A percentile compares a stretch with the other conserved stretches of the same genome.
These are phyloP conservation scores for Solanum neorickii DNA, from an alignment of 257 asterid genomes.

Conservation along the genomic window DNA sequence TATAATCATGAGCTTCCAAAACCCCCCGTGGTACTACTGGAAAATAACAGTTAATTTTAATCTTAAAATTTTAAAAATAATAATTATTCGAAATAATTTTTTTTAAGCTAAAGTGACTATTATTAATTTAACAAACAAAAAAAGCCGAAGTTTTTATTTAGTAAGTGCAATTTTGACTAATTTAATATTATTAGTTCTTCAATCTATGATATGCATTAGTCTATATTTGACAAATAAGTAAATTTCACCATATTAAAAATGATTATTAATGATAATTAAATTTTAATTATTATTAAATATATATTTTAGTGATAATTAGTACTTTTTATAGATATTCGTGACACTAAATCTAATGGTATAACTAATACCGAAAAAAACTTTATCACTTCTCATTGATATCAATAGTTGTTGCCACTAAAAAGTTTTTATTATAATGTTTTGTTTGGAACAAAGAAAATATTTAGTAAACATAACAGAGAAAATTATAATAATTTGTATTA, in stretches of 20 bases:
- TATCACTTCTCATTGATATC: too few species aligned
- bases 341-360: too few species aligned
- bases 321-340: too few species aligned
- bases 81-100: background rate
- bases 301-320: too few species aligned
- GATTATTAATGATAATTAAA: too few species aligned
- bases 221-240: background rate
- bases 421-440: background rate
- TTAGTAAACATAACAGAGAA: background rate
- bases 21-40: background rate
- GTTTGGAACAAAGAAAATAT: background rate
- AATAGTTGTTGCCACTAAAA: too few species aligned
- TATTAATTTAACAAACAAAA: too few species aligned
- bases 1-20: background rate
- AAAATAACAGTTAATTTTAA: too few species aligned
- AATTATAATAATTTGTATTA: background rate
- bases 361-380: too few species aligned
- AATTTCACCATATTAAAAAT: too few species aligned
- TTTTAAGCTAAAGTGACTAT: background rate
- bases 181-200: background rate
- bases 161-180: background rate
- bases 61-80: too few species aligned
- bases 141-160: background rate
- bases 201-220: background rate
- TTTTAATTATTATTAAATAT: too few species aligned